phyloP scores from a whole-genome alignment of 192 early-diverging fungal genomes.

The Umbelopsis sp. region DNA sequence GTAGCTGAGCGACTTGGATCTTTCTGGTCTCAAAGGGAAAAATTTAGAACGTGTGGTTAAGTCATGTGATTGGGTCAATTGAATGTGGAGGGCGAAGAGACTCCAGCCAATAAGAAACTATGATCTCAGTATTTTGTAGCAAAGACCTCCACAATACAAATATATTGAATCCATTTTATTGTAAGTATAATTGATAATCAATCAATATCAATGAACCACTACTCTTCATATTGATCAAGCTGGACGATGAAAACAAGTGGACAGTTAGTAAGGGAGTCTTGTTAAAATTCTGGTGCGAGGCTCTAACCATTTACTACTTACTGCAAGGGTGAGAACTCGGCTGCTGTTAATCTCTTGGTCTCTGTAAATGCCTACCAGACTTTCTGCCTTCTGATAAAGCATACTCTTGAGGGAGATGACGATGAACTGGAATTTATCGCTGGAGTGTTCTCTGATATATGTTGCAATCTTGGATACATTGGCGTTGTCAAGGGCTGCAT shows the following conservation, averaged over 20 bases:
- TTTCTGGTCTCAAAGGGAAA: background rate
- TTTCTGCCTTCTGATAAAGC: constrained; percentile 91
- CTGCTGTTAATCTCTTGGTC: constrained; percentile 86
- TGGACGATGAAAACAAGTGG: background rate
- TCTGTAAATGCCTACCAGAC: constrained; percentile 94
- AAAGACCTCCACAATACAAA: no score
- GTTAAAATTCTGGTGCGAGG: background rate
- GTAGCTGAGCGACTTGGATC: background rate
- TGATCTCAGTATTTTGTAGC: no score
- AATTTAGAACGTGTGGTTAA: background rate
- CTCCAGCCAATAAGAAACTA: no score
- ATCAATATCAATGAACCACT: background rate
- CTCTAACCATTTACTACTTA: constrained; percentile 5
- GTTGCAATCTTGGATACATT: constrained; percentile 93
- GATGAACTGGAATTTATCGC: constrained; percentile 87
- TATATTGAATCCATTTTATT: no score
- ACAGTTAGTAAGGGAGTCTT: constrained; percentile 1
- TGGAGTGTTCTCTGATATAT: constrained; percentile 82
- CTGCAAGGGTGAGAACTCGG: constrained; percentile 76
- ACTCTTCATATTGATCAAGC: constrained; percentile 33
- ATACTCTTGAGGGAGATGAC: constrained; percentile 96
- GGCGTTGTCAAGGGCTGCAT: constrained; percentile 96
- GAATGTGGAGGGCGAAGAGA: no score
- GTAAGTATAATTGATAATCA: background rate
- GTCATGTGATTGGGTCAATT: no score